A percentile compares a stretch with the other conserved stretches of the same genome.
These are phyloP conservation scores for Arthrocladium fulminans DNA, from an alignment of 2,329 filamentous ascomycete genomes.

Conservation along the genomic window DNA sequence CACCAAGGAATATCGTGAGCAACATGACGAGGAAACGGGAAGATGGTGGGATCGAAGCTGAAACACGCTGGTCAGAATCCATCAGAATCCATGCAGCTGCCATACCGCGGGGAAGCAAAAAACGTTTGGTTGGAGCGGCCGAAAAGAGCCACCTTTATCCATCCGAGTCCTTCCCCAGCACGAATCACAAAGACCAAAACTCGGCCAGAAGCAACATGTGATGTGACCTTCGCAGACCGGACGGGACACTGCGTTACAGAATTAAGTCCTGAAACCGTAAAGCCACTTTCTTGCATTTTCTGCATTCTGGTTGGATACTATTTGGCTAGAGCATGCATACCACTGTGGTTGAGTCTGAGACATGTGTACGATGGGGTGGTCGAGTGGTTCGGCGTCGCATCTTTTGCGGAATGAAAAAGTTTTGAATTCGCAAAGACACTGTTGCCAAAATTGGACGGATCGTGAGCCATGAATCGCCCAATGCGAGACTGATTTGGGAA, in stretches of 20 bases:
- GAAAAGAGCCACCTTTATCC: neutral
- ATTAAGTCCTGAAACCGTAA: neutral
- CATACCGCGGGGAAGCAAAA: too few relatives aligned
- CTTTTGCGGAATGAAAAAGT: too few relatives aligned
- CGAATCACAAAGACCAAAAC: neutral
- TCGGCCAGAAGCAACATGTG: neutral
- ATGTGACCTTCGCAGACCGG: neutral
- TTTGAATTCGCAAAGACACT: too few relatives aligned
- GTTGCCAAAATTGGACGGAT: too few relatives aligned
- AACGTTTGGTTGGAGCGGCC: neutral
- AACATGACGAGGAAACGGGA: neutral
- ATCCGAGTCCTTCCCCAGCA: neutral
- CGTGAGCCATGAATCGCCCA: too few relatives aligned
- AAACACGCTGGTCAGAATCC: slow-evolving; percentile 9
- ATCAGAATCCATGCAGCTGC: neutral
- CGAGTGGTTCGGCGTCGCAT: too few relatives aligned
- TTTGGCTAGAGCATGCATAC: neutral
- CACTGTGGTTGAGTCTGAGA: neutral
- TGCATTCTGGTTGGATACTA: neutral
- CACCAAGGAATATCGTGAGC: neutral
- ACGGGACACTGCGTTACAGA: neutral
- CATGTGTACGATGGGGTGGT: neutral
- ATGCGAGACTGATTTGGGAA: neutral
- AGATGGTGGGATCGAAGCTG: slow-evolving; percentile 14
- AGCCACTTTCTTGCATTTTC: slow-evolving; percentile 2